Base-by-base conservation (phyloP, 768 basidiomycete species). In the Austroboletus festivus region DNA sequence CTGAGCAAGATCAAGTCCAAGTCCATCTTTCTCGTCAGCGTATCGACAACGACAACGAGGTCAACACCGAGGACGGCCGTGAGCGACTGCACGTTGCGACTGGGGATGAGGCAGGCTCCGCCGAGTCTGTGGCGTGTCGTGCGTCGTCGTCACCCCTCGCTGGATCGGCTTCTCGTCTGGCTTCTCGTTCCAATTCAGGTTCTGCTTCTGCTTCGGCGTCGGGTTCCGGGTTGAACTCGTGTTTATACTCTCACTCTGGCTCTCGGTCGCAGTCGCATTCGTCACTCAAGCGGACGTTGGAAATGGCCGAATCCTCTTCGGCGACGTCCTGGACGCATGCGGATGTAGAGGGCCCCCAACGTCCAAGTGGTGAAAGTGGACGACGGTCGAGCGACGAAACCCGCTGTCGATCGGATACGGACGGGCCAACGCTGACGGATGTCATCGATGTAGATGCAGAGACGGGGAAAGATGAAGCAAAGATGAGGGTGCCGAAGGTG, bases 311-410 rank as follows among this genome's bases (percentile, higher is more conserved):
- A 15, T 67, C 62, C 38, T 68, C 64, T 18, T 35, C 31, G 23
- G 61, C 61, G 37, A 65, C 64, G 34, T 68, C 64, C 44, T 65
- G 64, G 64, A 55, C 52, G 34, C 54, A 50, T 23, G 44, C 35
- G 42, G 64, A 65, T 22, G 22, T 16, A 12, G 46, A 51, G 31
- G 31, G 31, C 10, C 31, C 13, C 9, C 39, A 38, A 1, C 47
- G 42, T 5, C 35, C 38, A 22, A 50, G 44, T 40, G 40, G 26
- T 1, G 46, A 54, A 19, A 48, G 52, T 30, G 53, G 41, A 26
- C 26, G 46, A 24, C 43, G 43, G 31, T 42, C 42, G 41, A 30
- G 38, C 22, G 42, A n/a, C 4, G 52, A 39, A 16, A 38, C 2
- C 0, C 28, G 11, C 2, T 49, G 39, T 38, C 49, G 57, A 37